A percentile compares a stretch with the other conserved stretches of the same genome.
Evolutionary conservation across 78 protist species (phyloP).

Genomic region (Polysphondylium violaceum): DNA sequence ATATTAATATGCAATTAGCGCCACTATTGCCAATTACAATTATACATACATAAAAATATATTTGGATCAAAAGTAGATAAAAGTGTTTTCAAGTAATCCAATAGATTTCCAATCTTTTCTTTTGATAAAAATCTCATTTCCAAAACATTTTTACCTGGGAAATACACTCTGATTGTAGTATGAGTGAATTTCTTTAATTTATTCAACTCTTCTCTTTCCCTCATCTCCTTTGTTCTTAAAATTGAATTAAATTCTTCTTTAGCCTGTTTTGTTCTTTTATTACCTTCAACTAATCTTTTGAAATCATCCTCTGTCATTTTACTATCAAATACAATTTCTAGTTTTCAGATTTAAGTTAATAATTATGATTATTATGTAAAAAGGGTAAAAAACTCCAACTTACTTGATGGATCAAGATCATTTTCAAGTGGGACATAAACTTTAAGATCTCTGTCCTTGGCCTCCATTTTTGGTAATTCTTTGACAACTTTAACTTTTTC

Average conservation of each 20-base stretch:
- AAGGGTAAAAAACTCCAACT: not conserved
- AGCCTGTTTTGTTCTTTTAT: conserved; percentile 54
- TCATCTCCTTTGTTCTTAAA: conserved; percentile 59
- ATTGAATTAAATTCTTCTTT: conserved; percentile 37
- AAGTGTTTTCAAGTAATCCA: not conserved
- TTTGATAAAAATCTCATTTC: conserved; percentile 52
- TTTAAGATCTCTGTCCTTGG: conserved; percentile 40
- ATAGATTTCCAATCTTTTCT: conserved; percentile 26
- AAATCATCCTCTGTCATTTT: conserved; percentile 62
- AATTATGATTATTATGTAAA: not conserved
- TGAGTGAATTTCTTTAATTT: conserved; percentile 22
- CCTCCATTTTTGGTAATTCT: conserved; percentile 4
- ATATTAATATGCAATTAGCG: not conserved
- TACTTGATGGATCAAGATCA: conserved; percentile 35
- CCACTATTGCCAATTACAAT: not conserved
- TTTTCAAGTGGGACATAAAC: conserved; percentile 36
- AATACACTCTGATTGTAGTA: conserved; percentile 15
- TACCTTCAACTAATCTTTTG: conserved; percentile 46
- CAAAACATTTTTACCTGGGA: conserved; percentile 43
- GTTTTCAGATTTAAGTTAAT: not conserved
- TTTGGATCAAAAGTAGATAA: conserved; percentile 27
- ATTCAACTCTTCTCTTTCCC: conserved; percentile 37
- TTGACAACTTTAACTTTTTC: not conserved
- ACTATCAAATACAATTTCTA: conserved; percentile 36
- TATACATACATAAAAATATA: conserved; percentile 50